Base-by-base conservation (phyloP, 75 land plant genomes). In the Cryptomeria japonica region DNA sequence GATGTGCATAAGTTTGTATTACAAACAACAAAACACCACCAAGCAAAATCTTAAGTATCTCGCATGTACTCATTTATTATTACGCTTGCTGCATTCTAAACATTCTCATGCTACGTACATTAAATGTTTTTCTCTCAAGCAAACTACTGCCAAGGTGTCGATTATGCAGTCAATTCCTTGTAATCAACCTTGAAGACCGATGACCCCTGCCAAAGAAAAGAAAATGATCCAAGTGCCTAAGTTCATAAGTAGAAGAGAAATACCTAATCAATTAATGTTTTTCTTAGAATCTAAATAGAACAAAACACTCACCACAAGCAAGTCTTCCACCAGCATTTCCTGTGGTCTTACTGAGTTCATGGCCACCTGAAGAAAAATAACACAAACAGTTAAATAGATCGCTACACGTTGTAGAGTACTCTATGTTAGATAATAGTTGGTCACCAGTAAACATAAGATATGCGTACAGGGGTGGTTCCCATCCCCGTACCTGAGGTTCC, bases 321-420 rank as follows among this genome's bases (percentile, higher is more conserved):
- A 96, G 53, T 89, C 98, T 88, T 68, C 95, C 97, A 76, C 98
- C 98, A 86, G 97, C 98, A 91, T 96, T 96, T 90, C 98, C 97
- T 46, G 98, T 96, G 64, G 84, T 76, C 91, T 95, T 95, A 92
- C 97, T 96, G 58, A 96, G 95, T 86, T 96, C 98, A 86, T 96
- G 97, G 15, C 96, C 95, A 85, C 98, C 95, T 95, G 90, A 32
- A 86, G 39, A 18, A 19, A 82, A 46, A 28, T 13, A 3, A 82
- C 84, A 80, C 0, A 46, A 0, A 18, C 84, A 12, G 31, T 41
- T 44, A 19, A 39, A 9, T 3, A 6, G 44, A 12, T 39, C 42
- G 41, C 28, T 11, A 75, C 15, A 64, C 8, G 28, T 34, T 11
- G 77, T 12, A 32, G 15, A 11, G 16, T n/a, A 2, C 14, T 34